phyloP scores from a whole-genome alignment of 129 eudicot genomes.

The Deinandra increscens region DNA sequence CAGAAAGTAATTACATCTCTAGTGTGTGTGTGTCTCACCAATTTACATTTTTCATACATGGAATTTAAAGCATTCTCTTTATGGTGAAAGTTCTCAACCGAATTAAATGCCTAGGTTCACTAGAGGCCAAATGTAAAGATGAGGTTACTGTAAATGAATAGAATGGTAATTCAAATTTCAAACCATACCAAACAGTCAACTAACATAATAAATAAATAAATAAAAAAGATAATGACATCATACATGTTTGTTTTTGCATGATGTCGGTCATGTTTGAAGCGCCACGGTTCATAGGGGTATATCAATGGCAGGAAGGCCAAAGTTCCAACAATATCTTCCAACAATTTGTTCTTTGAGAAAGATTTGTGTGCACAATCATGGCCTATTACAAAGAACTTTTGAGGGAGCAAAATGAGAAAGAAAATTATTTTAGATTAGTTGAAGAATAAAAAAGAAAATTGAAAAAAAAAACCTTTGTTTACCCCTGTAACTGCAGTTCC shows the following conservation, averaged over 20 bases:
- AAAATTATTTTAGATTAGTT: slow-evolving; percentile 6
- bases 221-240: not conserved
- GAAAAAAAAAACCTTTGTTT: slow-evolving; percentile 25
- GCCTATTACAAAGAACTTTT: slow-evolving; percentile 95
- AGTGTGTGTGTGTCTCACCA: not conserved
- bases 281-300: slow-evolving; percentile 98
- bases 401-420: slow-evolving; percentile 23
- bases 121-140: too few species aligned
- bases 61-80: not conserved
- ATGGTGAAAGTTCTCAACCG: too few species aligned
- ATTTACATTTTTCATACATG: not conserved
- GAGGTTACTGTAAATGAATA: too few species aligned
- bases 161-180: too few species aligned
- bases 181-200: not conserved
- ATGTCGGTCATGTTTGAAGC: slow-evolving; percentile 93
- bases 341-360: slow-evolving; percentile 84
- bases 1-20: slow-evolving; percentile 1
- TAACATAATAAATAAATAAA: not conserved
- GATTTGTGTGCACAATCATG: slow-evolving; percentile 99
- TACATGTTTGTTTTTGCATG: slow-evolving; percentile 98
- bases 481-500: slow-evolving; percentile 99
- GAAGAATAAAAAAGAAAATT: not conserved
- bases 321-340: slow-evolving; percentile 97
- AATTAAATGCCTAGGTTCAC: too few species aligned
- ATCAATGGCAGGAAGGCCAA: slow-evolving; percentile 84